phyloP scores from a whole-genome alignment of 2,329 filamentous ascomycete species.

The Bipolaris sorokiniana region DNA sequence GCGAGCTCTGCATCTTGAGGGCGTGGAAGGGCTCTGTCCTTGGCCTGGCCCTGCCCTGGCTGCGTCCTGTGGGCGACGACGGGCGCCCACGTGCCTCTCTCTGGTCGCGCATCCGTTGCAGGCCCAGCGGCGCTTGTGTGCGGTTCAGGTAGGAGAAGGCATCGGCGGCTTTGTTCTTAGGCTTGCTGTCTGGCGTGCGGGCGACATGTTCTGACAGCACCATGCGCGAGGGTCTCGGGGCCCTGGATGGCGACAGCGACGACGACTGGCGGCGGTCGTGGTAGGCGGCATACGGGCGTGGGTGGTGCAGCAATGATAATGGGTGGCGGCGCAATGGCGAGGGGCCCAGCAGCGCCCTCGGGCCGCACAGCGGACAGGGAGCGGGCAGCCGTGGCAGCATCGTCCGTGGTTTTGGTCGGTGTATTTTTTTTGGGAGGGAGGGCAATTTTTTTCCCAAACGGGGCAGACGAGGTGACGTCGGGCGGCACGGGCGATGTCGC shows the following conservation, averaged over 20 bases:
- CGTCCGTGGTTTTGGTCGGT: not conserved
- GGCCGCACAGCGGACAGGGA: conserved; percentile 54
- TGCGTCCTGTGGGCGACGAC: conserved; percentile 20
- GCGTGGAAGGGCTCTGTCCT: conserved; percentile 71
- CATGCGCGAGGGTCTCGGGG: conserved; percentile 54
- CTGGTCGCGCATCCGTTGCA: conserved; percentile 26
- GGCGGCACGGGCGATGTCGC: conserved; percentile 13
- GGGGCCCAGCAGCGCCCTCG: conserved; percentile 31
- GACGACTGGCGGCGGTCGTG: not conserved
- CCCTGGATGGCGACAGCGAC: conserved; percentile 9
- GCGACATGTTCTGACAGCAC: conserved; percentile 53
- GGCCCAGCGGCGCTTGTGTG: conserved; percentile 36
- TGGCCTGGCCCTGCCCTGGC: conserved; percentile 35
- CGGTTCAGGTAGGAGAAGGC: conserved; percentile 45
- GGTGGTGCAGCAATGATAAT: conserved; percentile 21
- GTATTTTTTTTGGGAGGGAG: not conserved
- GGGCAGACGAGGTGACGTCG: conserved; percentile 7
- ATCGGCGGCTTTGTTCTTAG: conserved; percentile 36
- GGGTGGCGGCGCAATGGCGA: not conserved
- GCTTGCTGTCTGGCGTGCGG: conserved; percentile 29
- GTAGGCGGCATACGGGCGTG: conserved; percentile 43
- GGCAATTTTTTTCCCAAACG: too few species aligned
- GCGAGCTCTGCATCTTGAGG: conserved; percentile 87
- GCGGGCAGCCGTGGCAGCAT: conserved; percentile 41
- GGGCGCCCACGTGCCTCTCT: conserved; percentile 12